These are phyloP conservation scores for Letharia columbiana DNA, from an alignment of 495 filamentous ascomycete species.

Conservation along the genomic window DNA sequence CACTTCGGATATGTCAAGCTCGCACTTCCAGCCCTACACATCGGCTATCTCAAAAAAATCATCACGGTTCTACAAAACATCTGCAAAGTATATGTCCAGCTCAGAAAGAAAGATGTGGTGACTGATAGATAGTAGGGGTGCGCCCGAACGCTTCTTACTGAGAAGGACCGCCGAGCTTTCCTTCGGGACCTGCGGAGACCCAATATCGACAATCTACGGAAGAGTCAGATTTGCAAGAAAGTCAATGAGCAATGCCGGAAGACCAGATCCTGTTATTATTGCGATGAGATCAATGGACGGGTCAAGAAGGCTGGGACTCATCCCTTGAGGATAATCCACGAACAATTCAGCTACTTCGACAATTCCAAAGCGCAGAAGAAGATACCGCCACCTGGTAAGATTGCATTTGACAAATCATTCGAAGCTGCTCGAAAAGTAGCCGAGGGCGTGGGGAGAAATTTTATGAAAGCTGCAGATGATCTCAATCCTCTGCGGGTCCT, in stretches of 20 bases:
- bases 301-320: constrained; percentile 72
- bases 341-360: constrained; percentile 81
- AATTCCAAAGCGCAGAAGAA: constrained; percentile 79
- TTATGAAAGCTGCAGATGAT: constrained; percentile 87
- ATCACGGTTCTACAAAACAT: constrained; percentile 84
- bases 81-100: constrained; percentile 55
- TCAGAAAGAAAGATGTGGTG: background rate
- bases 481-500: constrained; percentile 82
- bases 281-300: constrained; percentile 71
- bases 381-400: constrained; percentile 65
- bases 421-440: constrained; percentile 61
- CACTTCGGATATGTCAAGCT: constrained; percentile 91
- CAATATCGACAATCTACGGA: constrained; percentile 75
- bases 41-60: constrained; percentile 88
- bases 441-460: constrained; percentile 78
- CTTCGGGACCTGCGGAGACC: constrained; percentile 72
- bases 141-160: constrained; percentile 66
- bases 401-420: constrained; percentile 77
- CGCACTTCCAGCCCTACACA: constrained; percentile 84
- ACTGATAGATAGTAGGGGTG: constrained; percentile 46
- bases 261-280: constrained; percentile 64
- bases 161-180: constrained; percentile 60
- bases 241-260: constrained; percentile 86
- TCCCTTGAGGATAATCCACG: constrained; percentile 85
- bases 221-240: constrained; percentile 70